Conservation (phyloP, 148 eudicot species). For the Chenopodium formosanum region DNA sequence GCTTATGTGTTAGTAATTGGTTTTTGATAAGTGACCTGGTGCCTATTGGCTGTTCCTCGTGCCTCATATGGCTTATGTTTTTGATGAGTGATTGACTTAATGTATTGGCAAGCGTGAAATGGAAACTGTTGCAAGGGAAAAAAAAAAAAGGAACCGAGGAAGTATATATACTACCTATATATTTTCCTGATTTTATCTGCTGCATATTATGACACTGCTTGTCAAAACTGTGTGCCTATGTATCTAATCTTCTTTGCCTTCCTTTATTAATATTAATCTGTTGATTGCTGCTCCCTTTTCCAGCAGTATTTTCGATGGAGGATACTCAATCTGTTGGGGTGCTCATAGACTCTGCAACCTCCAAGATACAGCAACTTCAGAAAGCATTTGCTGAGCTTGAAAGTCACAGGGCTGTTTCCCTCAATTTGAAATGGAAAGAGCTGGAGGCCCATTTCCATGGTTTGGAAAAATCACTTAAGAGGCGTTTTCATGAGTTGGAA, state of each 20-base stretch:
- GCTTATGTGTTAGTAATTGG: not conserved
- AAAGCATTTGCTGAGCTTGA: constrained; percentile 99
- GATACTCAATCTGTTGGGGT: constrained; percentile 61
- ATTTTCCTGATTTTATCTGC: not conserved
- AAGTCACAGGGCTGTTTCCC: constrained; percentile 85
- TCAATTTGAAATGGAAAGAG: constrained; percentile 96
- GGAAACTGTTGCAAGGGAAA: no score
- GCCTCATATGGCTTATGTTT: not conserved
- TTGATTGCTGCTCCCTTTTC: constrained; percentile 17
- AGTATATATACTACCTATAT: not conserved
- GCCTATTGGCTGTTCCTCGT: not conserved
- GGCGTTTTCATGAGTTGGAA: constrained; percentile 92
- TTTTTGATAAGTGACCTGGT: not conserved
- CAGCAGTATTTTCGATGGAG: constrained; percentile 62
- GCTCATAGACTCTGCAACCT: constrained; percentile 78
- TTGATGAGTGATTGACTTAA: no score
- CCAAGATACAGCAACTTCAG: constrained; percentile 96
- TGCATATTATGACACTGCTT: not conserved
- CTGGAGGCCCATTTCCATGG: constrained; percentile 98
- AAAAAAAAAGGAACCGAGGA: no score
- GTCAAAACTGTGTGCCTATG: not conserved
- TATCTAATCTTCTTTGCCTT: not conserved
- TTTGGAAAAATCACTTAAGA: constrained; percentile 91
- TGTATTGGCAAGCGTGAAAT: no score
- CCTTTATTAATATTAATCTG: not conserved